Evolutionary conservation across 2,329 filamentous ascomycete species (phyloP).

Genomic region (Ceratocystis diversiconidia): DNA sequence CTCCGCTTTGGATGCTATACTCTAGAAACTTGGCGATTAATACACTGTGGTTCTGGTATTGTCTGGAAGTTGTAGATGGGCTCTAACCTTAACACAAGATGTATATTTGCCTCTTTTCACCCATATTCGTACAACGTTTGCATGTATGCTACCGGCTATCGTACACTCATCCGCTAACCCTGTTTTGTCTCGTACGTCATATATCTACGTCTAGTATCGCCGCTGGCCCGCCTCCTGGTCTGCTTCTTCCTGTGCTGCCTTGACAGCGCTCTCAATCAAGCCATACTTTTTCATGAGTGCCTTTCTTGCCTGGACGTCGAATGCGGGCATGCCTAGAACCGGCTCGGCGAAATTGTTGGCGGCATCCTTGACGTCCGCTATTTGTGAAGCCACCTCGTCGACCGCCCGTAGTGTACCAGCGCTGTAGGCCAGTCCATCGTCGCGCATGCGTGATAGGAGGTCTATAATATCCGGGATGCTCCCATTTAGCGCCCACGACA

Average conservation of each 20-base stretch:
- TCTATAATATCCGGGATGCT: constrained; percentile 41
- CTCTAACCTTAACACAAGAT: too few relatives aligned
- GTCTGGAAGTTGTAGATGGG: too few relatives aligned
- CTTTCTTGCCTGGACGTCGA: constrained; percentile 5
- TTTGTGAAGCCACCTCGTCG: constrained; percentile 7
- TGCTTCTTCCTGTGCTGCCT: not conserved
- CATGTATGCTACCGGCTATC: not conserved
- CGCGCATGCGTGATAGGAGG: constrained; percentile 51
- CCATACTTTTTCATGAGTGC: constrained; percentile 4
- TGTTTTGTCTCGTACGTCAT: not conserved
- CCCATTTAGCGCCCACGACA: constrained; percentile 47
- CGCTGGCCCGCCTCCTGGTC: not conserved
- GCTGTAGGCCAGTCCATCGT: constrained; percentile 35
- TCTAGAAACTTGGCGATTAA: too few relatives aligned
- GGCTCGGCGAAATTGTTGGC: constrained; percentile 11
- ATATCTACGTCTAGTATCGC: not conserved
- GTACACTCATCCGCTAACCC: not conserved
- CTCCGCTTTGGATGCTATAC: too few relatives aligned
- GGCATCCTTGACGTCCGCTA: not conserved
- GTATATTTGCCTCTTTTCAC: not conserved
- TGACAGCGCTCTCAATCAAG: constrained; percentile 4
- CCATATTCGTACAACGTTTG: not conserved
- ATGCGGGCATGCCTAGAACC: not conserved
- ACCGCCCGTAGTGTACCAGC: constrained; percentile 8
- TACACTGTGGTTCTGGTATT: too few relatives aligned